Base-by-base conservation (phyloP, 305 asterid species). In the Rubia peregrina region DNA sequence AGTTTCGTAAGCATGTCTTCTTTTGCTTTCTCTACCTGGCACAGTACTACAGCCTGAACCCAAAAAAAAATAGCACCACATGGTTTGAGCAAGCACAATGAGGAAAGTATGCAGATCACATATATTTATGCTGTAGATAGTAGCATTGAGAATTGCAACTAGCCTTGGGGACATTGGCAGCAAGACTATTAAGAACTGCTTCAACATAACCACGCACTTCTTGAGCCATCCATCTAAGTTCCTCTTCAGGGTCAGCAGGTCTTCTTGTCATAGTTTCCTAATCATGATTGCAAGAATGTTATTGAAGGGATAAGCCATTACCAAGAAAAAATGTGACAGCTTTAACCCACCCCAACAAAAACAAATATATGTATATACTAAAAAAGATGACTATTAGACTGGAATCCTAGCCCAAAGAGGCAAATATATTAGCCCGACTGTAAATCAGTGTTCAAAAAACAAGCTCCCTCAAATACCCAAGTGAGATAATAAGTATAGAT, bases 201-300 rank as follows among this genome's bases (percentile, higher is more conserved):
- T 95, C 99, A 61, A 95, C 96, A 79, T 95, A 95, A 75, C 99
- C 99, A 17, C 98, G 97, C 78, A 95, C 99, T 92, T 95, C 99
- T 80, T 95, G 99, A 79, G 99, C 82, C 98, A 95, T 95, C 99
- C 98, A 95, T 74, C 97, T 89, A 78, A 95, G 97, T 80, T 95
- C 99, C 83, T 95, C 99, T 76, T 92, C 99, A 2, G 99, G 99
- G 78, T 95, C 99, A 14, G 83, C 96, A 57, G 98, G 99, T 80
- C 87, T 86, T 85, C 99, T 89, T 41, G 92, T 72, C 98, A 92
- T 92, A 64, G 99, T 86, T 69, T 92, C 99, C 99, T 95, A 81
- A 2, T 82, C 61, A 44, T 9, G n/a, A 19, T 21, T 43, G 66
- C 48, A 57, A 74, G 17, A 48, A 49, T 43, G 55, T 49, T 30